Percentiles rank a stretch among this genome's conserved stretches.
Evolutionary conservation across 2,329 filamentous ascomycete genomes (phyloP).

Genomic region (Fusarium mexicanum): DNA sequence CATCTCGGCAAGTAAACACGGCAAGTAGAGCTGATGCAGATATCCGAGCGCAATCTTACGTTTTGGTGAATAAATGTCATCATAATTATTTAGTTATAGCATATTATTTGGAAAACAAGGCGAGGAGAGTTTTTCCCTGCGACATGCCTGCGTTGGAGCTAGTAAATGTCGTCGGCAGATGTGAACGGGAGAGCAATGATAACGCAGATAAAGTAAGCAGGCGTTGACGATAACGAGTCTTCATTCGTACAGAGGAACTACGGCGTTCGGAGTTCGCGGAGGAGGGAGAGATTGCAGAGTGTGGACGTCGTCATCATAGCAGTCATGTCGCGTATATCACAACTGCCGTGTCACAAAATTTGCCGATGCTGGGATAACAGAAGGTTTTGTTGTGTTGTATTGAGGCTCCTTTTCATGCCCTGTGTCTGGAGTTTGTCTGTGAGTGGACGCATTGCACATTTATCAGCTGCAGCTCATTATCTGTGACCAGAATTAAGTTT

Average conservation of each 20-base stretch:
- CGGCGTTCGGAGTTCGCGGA: neutral
- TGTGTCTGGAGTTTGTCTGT: neutral
- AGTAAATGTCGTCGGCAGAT: constrained; percentile 27
- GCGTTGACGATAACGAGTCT: neutral
- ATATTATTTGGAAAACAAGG: rapidly evolving
- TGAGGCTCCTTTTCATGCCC: neutral
- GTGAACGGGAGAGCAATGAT: constrained; percentile 32
- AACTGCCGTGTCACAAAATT: neutral
- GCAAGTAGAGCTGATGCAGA: constrained; percentile 16
- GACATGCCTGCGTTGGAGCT: constrained; percentile 25
- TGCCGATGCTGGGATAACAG: neutral
- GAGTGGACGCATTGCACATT: neutral
- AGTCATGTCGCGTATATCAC: neutral
- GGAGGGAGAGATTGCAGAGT: neutral
- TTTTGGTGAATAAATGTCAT: neutral
- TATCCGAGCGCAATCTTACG: neutral
- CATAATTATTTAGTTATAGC: neutral
- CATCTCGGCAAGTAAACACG: constrained; percentile 30
- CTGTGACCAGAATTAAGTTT: neutral
- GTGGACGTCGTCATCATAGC: neutral
- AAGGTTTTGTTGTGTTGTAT: neutral
- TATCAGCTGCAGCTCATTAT: neutral
- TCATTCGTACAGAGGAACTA: neutral
- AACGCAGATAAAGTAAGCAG: neutral
- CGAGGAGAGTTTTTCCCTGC: constrained; percentile 24